Conservation (phyloP, 2,329 filamentous ascomycete species). For the Aspergillus ustus region DNA sequence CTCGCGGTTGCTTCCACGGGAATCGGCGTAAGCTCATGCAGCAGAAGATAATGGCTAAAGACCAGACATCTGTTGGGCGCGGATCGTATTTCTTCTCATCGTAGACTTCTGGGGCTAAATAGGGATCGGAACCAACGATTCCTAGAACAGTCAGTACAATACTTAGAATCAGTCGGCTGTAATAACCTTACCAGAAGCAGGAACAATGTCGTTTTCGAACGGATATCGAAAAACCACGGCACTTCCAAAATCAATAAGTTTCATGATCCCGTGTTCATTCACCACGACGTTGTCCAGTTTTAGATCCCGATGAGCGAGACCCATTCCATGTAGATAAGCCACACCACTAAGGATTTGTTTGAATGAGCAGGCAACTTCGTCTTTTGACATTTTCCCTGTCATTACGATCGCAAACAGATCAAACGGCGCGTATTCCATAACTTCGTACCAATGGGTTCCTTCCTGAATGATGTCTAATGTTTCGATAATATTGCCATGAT, state of each 20-base stretch:
- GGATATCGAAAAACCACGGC: constrained; percentile 97
- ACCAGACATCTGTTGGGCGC: constrained; percentile 95
- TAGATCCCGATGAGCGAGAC: constrained; percentile 89
- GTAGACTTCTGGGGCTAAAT: constrained; percentile 95
- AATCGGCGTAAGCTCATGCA: constrained; percentile 97
- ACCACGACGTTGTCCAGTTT: constrained; percentile 99
- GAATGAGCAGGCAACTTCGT: constrained; percentile 89
- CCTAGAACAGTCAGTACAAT: constrained; percentile 50
- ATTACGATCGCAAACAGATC: constrained; percentile 98
- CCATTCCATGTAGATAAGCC: constrained; percentile 92
- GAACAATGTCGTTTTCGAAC: constrained; percentile 86
- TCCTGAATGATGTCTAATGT: constrained; percentile 96
- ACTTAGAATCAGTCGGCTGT: neutral
- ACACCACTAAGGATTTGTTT: constrained; percentile 94
- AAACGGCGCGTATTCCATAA: constrained; percentile 97
- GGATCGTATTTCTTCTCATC: constrained; percentile 93
- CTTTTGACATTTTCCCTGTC: constrained; percentile 94
- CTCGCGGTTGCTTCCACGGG: constrained; percentile 92
- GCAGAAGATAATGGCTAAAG: constrained; percentile 96
- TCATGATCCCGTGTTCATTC: constrained; percentile 96
- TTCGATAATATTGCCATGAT: constrained; percentile 98
- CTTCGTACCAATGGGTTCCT: constrained; percentile 93
- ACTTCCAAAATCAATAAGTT: constrained; percentile 98
- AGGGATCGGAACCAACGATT: constrained; percentile 87
- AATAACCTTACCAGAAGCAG: constrained; percentile 72